Conservation (phyloP, 768 basidiomycete species). For the Tulasnella sp. region DNA sequence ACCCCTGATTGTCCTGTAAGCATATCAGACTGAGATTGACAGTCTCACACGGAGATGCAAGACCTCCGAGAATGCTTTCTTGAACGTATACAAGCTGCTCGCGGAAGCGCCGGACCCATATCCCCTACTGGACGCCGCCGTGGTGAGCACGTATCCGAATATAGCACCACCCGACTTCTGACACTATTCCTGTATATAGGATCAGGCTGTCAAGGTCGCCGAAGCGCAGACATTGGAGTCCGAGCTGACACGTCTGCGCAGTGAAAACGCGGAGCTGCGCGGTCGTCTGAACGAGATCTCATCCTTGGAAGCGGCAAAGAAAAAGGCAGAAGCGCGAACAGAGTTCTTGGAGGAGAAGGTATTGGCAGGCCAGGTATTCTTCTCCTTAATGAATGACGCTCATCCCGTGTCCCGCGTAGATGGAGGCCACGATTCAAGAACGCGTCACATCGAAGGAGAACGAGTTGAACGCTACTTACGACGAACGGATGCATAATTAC, state of each 20-base stretch:
- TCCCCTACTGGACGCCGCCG: constrained; percentile 87
- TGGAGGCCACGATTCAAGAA: constrained; percentile 89
- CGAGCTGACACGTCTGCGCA: constrained; percentile 60
- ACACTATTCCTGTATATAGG: constrained; percentile 36
- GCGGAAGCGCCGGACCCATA: constrained; percentile 98
- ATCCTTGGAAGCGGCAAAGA: constrained; percentile 56
- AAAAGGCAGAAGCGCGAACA: constrained; percentile 59
- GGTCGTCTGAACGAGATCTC: constrained; percentile 56
- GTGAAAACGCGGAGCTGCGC: constrained; percentile 76
- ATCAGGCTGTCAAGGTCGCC: constrained; percentile 83
- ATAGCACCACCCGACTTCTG: not conserved
- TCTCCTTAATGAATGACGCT: not conserved
- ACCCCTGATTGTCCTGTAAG: not conserved
- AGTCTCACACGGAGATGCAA: constrained; percentile 88
- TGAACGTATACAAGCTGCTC: constrained; percentile 92
- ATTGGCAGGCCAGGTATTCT: not conserved
- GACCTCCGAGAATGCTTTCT: constrained; percentile 85
- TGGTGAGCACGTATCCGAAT: constrained; percentile 39
- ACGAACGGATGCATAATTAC: constrained; percentile 91
- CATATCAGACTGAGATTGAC: constrained; percentile 61
- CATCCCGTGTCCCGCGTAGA: constrained; percentile 39
- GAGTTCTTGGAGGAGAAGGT: constrained; percentile 82
- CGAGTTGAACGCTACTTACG: constrained; percentile 92
- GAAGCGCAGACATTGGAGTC: constrained; percentile 68
- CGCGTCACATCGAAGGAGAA: constrained; percentile 89